Evolutionary conservation across 345 rosid genomes (phyloP).

Genomic region (Orychophragmus violaceus): DNA sequence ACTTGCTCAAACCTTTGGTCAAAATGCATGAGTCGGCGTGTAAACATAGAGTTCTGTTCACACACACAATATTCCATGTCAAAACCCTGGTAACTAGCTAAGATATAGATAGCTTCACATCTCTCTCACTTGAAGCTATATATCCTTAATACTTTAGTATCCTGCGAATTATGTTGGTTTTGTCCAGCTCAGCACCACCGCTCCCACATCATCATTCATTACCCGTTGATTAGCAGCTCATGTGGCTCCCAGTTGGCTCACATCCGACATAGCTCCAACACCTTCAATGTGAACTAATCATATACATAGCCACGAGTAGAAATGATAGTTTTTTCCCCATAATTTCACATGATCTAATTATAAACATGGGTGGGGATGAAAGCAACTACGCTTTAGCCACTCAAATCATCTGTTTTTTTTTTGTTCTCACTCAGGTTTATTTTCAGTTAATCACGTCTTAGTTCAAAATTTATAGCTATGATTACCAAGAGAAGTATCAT

Average conservation of each 20-base stretch:
- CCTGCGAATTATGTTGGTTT: not conserved
- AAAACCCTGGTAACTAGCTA: not conserved
- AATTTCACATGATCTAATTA: too few relatives aligned
- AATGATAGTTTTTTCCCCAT: too few relatives aligned
- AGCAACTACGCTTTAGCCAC: too few relatives aligned
- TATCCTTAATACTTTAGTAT: not conserved
- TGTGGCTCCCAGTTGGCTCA: not conserved
- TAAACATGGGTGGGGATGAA: too few relatives aligned
- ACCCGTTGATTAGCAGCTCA: not conserved
- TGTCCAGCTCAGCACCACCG: not conserved
- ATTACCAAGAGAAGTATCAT: too few relatives aligned
- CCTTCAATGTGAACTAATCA: not conserved
- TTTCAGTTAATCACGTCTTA: too few relatives aligned
- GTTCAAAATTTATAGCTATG: too few relatives aligned
- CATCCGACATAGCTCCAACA: not conserved
- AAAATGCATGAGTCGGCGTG: not conserved
- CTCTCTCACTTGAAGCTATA: not conserved
- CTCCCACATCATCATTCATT: not conserved
- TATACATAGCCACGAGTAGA: not conserved
- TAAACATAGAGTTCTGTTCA: not conserved
- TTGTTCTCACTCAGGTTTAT: too few relatives aligned
- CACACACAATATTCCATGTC: not conserved
- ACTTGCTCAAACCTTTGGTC: not conserved
- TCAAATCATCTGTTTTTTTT: too few relatives aligned
- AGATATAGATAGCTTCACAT: not conserved